Percentiles rank a stretch among this genome's conserved stretches.
phyloP scores from a whole-genome alignment of 225 moss, liverwort and hornwort genomes.

The Anthoceros angustus region DNA sequence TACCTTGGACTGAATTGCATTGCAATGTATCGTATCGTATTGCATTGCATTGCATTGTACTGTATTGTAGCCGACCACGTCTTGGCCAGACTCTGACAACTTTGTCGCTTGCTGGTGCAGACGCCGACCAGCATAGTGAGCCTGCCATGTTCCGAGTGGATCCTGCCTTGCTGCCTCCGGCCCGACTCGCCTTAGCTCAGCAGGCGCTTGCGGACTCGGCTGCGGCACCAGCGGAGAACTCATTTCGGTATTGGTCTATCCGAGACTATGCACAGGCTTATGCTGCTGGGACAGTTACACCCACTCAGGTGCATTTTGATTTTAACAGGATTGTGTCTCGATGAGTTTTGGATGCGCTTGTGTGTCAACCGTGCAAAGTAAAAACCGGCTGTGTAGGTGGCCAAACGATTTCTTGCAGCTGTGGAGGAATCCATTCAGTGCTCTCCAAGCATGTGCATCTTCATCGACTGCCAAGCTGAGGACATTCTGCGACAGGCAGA shows the following conservation, averaged over 20 bases:
- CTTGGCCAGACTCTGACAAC: background rate
- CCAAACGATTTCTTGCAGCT: constrained; percentile 65
- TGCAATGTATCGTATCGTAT: no score
- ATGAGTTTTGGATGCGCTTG: background rate
- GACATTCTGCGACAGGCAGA: constrained; percentile 67
- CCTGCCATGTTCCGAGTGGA: background rate
- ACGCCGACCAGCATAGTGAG: background rate
- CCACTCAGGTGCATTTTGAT: constrained; percentile 31
- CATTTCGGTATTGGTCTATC: constrained; percentile 69
- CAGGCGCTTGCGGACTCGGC: constrained; percentile 28
- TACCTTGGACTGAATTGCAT: no score
- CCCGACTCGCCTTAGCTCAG: constrained; percentile 31
- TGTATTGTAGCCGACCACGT: no score
- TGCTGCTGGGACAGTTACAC: constrained; percentile 43
- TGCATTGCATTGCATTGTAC: no score
- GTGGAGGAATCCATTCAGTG: constrained; percentile 44
- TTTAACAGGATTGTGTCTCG: background rate
- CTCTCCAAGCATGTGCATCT: constrained; percentile 36
- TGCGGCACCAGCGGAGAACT: constrained; percentile 6
- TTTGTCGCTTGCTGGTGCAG: background rate
- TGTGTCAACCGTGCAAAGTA: background rate
- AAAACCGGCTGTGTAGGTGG: constrained; percentile 27
- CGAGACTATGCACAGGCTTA: constrained; percentile 69
- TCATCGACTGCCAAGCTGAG: constrained; percentile 42
- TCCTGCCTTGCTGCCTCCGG: background rate